A percentile compares a stretch with the other conserved stretches of the same genome.
These are phyloP conservation scores for Colletotrichum karsti DNA, from an alignment of 2,329 filamentous ascomycete species.

Conservation along the genomic window DNA sequence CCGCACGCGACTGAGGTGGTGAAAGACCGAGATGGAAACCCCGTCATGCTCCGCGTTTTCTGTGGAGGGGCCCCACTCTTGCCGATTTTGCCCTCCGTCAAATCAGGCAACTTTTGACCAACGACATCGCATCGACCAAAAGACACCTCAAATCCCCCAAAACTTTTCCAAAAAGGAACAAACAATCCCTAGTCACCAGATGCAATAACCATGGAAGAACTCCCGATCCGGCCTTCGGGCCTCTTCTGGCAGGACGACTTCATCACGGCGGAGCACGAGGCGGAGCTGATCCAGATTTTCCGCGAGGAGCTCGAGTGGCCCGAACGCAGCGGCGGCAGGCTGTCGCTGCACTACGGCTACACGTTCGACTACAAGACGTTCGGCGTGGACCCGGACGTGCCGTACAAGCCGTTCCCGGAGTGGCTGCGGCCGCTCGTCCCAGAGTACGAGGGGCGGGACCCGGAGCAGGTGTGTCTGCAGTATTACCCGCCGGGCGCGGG, in stretches of 20 bases:
- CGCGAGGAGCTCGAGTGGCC: conserved; percentile 55
- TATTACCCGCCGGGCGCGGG: conserved; percentile 67
- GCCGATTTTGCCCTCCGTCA: not conserved
- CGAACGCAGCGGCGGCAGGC: conserved; percentile 44
- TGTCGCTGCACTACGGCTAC: conserved; percentile 64
- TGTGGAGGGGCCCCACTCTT: not conserved
- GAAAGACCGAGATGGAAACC: no score
- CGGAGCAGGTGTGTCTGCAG: conserved; percentile 68
- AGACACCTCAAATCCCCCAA: no score
- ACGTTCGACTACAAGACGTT: conserved; percentile 68
- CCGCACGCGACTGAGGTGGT: no score
- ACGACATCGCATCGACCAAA: no score
- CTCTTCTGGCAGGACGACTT: conserved; percentile 56
- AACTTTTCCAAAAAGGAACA: no score
- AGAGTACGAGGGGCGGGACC: conserved; percentile 48
- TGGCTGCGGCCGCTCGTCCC: conserved; percentile 61
- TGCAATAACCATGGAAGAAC: conserved; percentile 31
- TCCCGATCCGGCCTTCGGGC: conserved; percentile 42
- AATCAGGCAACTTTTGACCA: not conserved
- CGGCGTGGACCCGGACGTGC: conserved; percentile 57
- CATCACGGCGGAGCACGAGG: conserved; percentile 54
- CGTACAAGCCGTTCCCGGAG: conserved; percentile 58
- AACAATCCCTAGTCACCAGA: no score
- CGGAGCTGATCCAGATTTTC: conserved; percentile 52
- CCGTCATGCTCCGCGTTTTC: not conserved